Evolutionary conservation across 2,329 filamentous ascomycete species (phyloP).

Genomic region (Diaporthe citri): DNA sequence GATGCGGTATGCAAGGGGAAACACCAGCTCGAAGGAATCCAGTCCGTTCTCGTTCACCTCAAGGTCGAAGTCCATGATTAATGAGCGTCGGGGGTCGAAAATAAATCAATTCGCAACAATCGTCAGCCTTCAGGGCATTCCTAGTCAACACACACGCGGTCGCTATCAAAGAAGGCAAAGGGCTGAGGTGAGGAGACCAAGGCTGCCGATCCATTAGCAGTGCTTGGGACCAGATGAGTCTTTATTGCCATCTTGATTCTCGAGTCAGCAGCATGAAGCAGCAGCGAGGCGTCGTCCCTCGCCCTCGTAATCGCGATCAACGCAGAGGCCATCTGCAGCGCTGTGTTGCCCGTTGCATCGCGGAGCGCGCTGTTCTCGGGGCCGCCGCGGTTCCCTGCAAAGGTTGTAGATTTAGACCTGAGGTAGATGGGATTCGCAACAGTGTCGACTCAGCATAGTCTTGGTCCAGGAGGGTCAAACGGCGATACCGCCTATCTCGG

Average conservation of each 20-base stretch:
- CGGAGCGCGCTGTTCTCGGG: not conserved
- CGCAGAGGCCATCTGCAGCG: not conserved
- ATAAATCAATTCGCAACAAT: not conserved
- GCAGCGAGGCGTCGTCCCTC: not conserved
- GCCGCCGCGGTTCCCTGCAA: not conserved
- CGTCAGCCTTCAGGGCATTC: constrained; percentile 7
- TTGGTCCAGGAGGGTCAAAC: constrained; percentile 28
- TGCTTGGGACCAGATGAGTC: not conserved
- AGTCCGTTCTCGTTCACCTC: constrained; percentile 19
- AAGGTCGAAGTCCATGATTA: constrained; percentile 24
- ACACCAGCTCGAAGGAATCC: constrained; percentile 9
- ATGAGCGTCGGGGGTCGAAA: not conserved
- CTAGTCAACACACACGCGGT: not conserved
- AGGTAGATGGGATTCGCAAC: not conserved
- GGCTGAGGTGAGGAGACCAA: not conserved
- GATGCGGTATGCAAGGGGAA: constrained; percentile 16
- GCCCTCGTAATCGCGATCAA: not conserved
- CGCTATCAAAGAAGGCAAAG: not conserved
- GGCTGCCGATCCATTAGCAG: not conserved
- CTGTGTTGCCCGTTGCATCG: not conserved
- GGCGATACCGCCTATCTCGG: constrained; percentile 13
- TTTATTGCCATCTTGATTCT: not conserved
- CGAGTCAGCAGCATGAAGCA: constrained; percentile 22
- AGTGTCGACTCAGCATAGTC: constrained; percentile 11
- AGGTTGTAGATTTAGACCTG: constrained; percentile 13